Conservation (phyloP, 495 filamentous ascomycete species). For the Hypoxylon subgilvum region DNA sequence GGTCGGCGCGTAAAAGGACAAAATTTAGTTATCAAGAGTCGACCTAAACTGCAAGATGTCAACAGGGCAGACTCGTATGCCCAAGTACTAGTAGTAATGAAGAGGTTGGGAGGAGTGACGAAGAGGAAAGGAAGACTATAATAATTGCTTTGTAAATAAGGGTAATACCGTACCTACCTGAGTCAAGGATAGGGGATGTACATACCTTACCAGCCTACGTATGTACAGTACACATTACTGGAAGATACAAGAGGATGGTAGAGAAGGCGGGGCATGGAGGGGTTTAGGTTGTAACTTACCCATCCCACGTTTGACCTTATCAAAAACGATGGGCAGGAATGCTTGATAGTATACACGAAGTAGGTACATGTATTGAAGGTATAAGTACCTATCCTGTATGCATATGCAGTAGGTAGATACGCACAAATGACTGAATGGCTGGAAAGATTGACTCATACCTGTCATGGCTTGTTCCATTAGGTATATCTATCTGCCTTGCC, state of each 20-base stretch:
- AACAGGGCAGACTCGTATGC: slow-evolving; percentile 6
- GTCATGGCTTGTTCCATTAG: too few relatives aligned
- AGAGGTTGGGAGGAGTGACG: slow-evolving; percentile 22
- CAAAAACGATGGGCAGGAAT: slow-evolving; percentile 18
- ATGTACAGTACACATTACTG: background rate
- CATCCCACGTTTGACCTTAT: slow-evolving; percentile 15
- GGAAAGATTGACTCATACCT: too few relatives aligned
- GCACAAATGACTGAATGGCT: too few relatives aligned
- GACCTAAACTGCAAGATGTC: background rate
- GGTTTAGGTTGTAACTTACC: slow-evolving; percentile 26
- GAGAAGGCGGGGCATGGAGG: slow-evolving; percentile 32
- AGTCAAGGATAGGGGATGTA: slow-evolving; percentile 7
- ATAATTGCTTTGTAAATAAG: slow-evolving; percentile 23
- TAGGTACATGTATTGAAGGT: too few relatives aligned
- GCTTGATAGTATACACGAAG: slow-evolving; percentile 21
- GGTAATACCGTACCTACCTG: slow-evolving; percentile 8
- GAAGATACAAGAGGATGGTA: background rate
- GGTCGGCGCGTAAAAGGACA: slow-evolving; percentile 5
- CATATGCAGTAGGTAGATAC: too few relatives aligned
- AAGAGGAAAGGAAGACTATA: slow-evolving; percentile 24
- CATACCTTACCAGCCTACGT: too few relatives aligned
- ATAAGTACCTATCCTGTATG: too few relatives aligned
- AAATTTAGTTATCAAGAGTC: background rate
- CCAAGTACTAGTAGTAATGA: slow-evolving; percentile 3
- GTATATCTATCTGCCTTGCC: too few relatives aligned